phyloP scores from a whole-genome alignment of 1,284 basidiomycete genomes.

The Coriolopsis trogii region DNA sequence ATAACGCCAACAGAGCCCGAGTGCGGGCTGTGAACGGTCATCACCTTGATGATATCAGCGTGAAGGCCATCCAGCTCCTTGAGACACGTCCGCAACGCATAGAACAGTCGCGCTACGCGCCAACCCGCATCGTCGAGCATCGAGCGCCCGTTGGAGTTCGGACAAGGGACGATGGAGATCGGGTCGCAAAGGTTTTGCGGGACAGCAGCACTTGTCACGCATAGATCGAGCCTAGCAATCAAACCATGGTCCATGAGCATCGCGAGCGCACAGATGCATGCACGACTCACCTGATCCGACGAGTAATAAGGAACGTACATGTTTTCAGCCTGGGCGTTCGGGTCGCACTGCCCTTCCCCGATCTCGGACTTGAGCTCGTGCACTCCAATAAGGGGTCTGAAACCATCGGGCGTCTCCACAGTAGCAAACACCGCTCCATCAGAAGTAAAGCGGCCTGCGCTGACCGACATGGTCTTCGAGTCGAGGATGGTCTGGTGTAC shows the following conservation, averaged over 20 bases:
- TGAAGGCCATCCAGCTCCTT: slow-evolving; percentile 9
- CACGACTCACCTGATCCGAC: slow-evolving; percentile 3
- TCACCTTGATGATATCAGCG: background rate
- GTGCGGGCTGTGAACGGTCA: background rate
- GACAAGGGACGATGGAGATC: slow-evolving; percentile 4
- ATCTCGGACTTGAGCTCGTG: slow-evolving; percentile 20
- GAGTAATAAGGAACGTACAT: slow-evolving; percentile 9
- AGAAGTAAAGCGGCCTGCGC: background rate
- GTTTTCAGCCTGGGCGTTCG: slow-evolving; percentile 12
- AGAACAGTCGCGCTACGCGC: slow-evolving; percentile 13
- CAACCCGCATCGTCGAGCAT: background rate
- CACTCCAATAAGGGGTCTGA: background rate
- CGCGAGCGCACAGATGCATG: background rate
- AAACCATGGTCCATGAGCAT: background rate
- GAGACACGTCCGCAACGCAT: background rate
- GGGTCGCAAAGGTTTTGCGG: slow-evolving; percentile 10
- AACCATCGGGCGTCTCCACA: background rate
- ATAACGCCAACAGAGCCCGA: background rate
- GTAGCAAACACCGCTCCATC: background rate
- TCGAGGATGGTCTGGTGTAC: background rate
- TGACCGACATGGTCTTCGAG: background rate
- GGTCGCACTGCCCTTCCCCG: slow-evolving; percentile 15
- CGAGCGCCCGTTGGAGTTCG: background rate
- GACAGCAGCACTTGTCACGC: slow-evolving; percentile 14
- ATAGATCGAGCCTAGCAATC: slow-evolving; percentile 2